Base-by-base conservation (phyloP, 148 eudicot genomes). In the Vaccinium vitisidaea region DNA sequence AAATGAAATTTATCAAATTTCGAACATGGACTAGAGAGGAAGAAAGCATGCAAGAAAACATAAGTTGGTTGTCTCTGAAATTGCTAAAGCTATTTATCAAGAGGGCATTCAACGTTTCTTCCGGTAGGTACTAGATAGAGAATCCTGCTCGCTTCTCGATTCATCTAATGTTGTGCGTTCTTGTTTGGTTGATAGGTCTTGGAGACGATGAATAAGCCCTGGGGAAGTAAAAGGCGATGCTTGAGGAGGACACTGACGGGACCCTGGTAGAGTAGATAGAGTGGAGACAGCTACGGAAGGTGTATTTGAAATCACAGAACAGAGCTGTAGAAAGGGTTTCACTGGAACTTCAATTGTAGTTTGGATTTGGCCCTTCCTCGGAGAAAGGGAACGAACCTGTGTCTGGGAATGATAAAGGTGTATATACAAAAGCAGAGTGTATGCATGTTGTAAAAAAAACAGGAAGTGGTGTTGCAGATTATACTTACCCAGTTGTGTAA, bases 221-320 rank as follows among this genome's bases (percentile, higher is more conserved):
- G 83, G 84, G 92, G 90, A 81, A 83, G 77, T 61, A 88, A 90
- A 86, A 76, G 80, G 70, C 79, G 25, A 67, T 83, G 92, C 86
- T 87, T 90, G 89, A 85, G 90, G 19, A 88, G 92, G 83, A 90
- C 92, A 5, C 25, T 88, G 53, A 90, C 92, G 0, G 90, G 92
- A 43, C 92, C 92, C 52, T 90, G 92, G 92, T 90, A 90, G 86
- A 86, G 39, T 43, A 23, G 75, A 43, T n/a, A 2, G 83, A 81
- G 8, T 30, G 55, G 50, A 13, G 14, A 48, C 55, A 18, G 46
- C 74, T 59, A 13, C 2, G 21, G 36, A 23, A 49, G 1, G 56
- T 50, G 19, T 48, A 14, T 36, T 48, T 19, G 23, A 65, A 48
- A 23, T 43, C 5, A 53, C 32, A 18, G 67, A 10, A 49, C 27